Evolutionary conservation across 192 early-diverging fungal genomes (phyloP), one percentile per base, ranked within the genome.

Genomic region (Fimicolochytrium jonesii): DNA sequence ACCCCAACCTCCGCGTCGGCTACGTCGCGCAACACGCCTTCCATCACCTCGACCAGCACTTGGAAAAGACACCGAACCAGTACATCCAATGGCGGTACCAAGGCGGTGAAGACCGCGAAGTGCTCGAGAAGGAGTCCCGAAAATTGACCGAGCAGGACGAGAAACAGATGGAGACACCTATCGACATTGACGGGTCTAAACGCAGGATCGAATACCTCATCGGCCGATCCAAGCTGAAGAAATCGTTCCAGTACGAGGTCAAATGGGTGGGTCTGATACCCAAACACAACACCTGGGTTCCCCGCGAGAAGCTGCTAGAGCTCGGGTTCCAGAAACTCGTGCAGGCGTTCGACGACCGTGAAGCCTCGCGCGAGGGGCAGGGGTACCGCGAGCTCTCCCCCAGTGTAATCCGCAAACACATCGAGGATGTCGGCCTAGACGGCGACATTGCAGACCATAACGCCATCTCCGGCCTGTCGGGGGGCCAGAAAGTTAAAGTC

Each of bases 11-110:
- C 67, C 89, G 89, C 74, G 81, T 92, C 65, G 90, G 82, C 49
- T 90, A 90, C 66, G 86, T 92, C 43, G 88, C 88, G 36, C 89
- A 92, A 72, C 90, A 92, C 75, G 86, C 88, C 49, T 90, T 91
- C 87, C 88, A 90, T 72, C 88, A 91, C 72, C 77, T 91, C 64
- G 87, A 91, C 66, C 82, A 86, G 64, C 89, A 91, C 66, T 73
- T 89, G 70, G 88, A 88, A 61, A 68, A 70, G 56, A 88, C 85
- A 37, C 81, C 87, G 54, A 87, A 87, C 72, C 75, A 86, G 63
- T 88, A 91, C 72, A 86, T 91, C 65, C 86, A 85, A 72, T 91
- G 89, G 89, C 85, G 89, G 71, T 90, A 88, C 74, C 74, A 75
- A 61, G 77, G 71, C 49, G 88, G 88, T 63, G 83, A 88, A 68